phyloP scores from a whole-genome alignment of 768 basidiomycete genomes.

The Agrocybe chaxingu region DNA sequence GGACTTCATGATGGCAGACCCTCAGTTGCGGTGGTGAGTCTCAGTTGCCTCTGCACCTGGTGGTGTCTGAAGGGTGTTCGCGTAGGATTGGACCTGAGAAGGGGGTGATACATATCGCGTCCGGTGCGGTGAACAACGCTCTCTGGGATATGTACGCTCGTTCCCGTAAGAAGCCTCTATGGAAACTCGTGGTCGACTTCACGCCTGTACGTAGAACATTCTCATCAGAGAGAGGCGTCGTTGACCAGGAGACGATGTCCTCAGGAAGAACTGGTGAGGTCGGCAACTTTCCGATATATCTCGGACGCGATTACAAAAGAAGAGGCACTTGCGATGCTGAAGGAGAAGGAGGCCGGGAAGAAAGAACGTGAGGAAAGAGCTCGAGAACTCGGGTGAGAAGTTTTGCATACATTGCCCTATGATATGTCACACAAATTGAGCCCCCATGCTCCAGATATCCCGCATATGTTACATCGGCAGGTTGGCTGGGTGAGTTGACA shows the following conservation, averaged over 20 bases:
- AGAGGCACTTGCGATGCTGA: slow-evolving; percentile 83
- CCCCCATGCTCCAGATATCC: slow-evolving; percentile 58
- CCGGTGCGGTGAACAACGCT: slow-evolving; percentile 88
- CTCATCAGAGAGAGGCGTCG: not conserved
- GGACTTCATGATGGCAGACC: slow-evolving; percentile 83
- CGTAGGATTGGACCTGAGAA: slow-evolving; percentile 89
- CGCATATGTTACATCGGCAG: slow-evolving; percentile 90
- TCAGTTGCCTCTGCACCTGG: not conserved
- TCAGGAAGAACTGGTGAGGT: slow-evolving; percentile 75
- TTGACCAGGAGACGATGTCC: not conserved
- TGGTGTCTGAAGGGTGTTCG: not conserved
- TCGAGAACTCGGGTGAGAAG: slow-evolving; percentile 55
- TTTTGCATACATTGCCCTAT: not conserved
- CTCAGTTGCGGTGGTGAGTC: slow-evolving; percentile 84
- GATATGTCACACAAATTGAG: not conserved
- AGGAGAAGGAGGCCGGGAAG: slow-evolving; percentile 73
- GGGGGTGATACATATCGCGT: slow-evolving; percentile 90
- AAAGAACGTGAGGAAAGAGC: slow-evolving; percentile 76
- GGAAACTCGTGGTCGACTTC: slow-evolving; percentile 93
- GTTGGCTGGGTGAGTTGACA: slow-evolving; percentile 69
- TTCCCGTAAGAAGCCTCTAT: slow-evolving; percentile 78
- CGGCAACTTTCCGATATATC: slow-evolving; percentile 85
- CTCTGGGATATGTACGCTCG: slow-evolving; percentile 93
- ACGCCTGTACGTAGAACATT: slow-evolving; percentile 47
- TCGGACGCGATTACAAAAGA: slow-evolving; percentile 90